These are phyloP conservation scores for Pleurotus sapidus DNA, from an alignment of 768 basidiomycete genomes.

Conservation along the genomic window DNA sequence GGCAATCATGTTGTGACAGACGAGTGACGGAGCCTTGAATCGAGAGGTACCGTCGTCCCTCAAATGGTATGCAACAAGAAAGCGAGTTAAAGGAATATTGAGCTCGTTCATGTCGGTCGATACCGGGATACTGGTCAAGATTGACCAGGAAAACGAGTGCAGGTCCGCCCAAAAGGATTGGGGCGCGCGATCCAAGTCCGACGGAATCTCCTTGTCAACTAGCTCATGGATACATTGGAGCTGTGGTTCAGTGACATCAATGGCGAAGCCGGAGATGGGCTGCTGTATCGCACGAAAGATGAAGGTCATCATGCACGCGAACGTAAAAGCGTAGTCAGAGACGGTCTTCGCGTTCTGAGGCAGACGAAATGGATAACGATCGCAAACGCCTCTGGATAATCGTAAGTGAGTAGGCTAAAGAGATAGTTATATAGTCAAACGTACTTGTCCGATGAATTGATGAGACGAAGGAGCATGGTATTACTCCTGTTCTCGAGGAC, in stretches of 20 bases:
- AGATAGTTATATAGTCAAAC: neutral
- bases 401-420: neutral
- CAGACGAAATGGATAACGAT: neutral
- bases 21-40: too few species aligned
- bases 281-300: neutral
- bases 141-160: too few species aligned
- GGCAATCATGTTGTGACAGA: too few species aligned
- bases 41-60: neutral
- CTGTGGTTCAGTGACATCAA: too few species aligned
- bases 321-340: neutral
- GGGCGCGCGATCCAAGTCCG: too few species aligned
- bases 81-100: neutral
- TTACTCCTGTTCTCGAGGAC: neutral
- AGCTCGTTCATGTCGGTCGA: neutral
- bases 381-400: neutral
- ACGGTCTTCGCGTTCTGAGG: neutral
- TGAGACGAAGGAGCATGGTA: neutral
- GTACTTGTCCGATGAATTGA: neutral
- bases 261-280: too few species aligned
- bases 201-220: too few species aligned
- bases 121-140: too few species aligned
- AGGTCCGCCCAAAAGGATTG: too few species aligned
- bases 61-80: slow-evolving; percentile 10
- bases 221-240: too few species aligned
- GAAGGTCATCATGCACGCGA: neutral